Evolutionary conservation across 139 green algal species (phyloP).

Genomic region (Deuterostichococcus epilithicus): DNA sequence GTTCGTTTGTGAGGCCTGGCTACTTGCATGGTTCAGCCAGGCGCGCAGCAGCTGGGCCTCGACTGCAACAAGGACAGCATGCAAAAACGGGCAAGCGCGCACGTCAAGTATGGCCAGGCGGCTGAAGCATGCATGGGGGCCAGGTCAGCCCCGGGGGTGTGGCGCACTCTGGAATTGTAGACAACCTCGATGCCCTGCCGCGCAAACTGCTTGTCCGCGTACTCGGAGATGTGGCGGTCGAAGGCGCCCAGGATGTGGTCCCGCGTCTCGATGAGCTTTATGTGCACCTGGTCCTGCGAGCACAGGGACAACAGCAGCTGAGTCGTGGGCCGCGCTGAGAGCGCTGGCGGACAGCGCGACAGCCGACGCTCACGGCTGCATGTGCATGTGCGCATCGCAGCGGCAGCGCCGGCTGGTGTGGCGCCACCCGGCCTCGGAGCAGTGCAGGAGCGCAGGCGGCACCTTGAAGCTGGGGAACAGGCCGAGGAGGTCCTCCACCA

Average conservation of each 20-base stretch:
- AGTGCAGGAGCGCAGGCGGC: not conserved
- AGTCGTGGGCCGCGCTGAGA: not conserved
- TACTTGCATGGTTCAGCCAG: too few relatives aligned
- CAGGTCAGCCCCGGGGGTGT: too few relatives aligned
- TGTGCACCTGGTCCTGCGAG: conserved; percentile 6
- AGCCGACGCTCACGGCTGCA: too few relatives aligned
- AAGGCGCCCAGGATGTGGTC: conserved; percentile 43
- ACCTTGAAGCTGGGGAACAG: conserved; percentile 24
- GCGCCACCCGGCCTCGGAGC: not conserved
- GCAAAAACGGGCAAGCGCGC: too few relatives aligned
- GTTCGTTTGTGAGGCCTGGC: too few relatives aligned
- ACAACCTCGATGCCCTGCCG: conserved; percentile 5
- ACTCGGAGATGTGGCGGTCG: conserved; percentile 37
- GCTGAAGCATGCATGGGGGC: too few relatives aligned
- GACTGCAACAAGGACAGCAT: too few relatives aligned
- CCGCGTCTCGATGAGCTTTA: conserved; percentile 34
- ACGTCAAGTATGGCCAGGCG: too few relatives aligned
- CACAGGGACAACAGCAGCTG: not conserved
- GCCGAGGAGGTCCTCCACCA: conserved; percentile 23
- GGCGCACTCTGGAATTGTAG: not conserved
- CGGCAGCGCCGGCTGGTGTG: too few relatives aligned
- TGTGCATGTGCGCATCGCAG: too few relatives aligned
- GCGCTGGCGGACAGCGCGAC: too few relatives aligned
- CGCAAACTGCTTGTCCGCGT: conserved; percentile 33
- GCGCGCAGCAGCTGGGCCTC: too few relatives aligned